Conservation (phyloP, 1,284 basidiomycete species). For the Rhodotorula sp. region DNA sequence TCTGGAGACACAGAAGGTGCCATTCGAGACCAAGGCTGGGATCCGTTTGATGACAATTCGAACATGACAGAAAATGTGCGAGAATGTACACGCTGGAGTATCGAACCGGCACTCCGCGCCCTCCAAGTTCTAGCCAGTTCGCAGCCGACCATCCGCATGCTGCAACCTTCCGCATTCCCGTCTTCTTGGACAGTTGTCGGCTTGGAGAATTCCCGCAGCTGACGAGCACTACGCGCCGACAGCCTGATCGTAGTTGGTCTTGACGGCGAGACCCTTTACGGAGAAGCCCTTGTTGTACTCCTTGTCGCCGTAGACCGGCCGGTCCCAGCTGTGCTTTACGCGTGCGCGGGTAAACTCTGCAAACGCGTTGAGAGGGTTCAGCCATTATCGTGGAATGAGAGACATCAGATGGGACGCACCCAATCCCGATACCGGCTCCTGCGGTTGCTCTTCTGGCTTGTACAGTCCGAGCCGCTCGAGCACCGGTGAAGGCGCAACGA, state of each 20-base stretch:
- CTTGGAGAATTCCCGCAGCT: no score
- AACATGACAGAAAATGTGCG: no score
- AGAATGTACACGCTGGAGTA: no score
- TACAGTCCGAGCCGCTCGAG: conserved; percentile 26
- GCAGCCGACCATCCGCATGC: no score
- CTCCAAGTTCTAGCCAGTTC: no score
- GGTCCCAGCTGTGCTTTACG: conserved; percentile 26
- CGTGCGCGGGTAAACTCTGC: conserved; percentile 16
- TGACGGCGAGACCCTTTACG: conserved; percentile 3
- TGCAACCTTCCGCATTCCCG: no score
- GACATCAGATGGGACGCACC: background rate
- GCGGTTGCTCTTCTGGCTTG: background rate
- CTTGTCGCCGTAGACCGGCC: conserved; percentile 15
- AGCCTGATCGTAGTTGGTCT: conserved; percentile 9
- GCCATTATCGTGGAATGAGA: background rate
- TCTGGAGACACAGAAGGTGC: background rate
- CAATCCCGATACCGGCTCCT: conserved; percentile 10
- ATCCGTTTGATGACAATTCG: no score
- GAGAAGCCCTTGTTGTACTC: conserved; percentile 10
- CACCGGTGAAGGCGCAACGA: conserved; percentile 26
- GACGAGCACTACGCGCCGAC: background rate
- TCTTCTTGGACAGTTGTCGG: no score
- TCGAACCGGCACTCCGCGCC: no score
- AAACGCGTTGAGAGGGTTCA: background rate
- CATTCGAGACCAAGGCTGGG: no score